Percentiles rank a stretch among this genome's conserved stretches.
Conservation (phyloP, 257 asterid species). For the Ocimum tenuiflorum region DNA sequence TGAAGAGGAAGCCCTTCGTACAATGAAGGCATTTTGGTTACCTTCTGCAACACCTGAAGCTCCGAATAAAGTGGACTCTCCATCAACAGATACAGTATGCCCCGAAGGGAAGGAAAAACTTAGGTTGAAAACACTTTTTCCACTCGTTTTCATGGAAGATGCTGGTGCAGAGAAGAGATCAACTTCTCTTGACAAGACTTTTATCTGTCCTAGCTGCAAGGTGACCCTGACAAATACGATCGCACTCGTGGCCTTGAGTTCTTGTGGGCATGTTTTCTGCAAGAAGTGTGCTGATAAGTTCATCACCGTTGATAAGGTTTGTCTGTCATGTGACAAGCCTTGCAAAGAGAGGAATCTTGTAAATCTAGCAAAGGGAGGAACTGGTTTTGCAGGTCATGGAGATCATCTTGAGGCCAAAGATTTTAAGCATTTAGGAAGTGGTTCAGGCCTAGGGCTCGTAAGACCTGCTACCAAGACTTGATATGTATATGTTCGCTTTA, state of each 20-base stretch:
- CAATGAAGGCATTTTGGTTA: constrained; percentile 97
- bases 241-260: constrained; percentile 62
- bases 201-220: constrained; percentile 88
- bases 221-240: constrained; percentile 69
- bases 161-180: constrained; percentile 40
- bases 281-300: constrained; percentile 84
- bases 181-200: constrained; percentile 56
- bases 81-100: constrained; percentile 60
- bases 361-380: constrained; percentile 79
- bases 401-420: constrained; percentile 90
- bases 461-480: constrained; percentile 86
- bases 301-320: constrained; percentile 74
- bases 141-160: constrained; percentile 57
- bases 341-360: constrained; percentile 74
- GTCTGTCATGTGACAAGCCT: constrained; percentile 69
- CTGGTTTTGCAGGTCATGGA: constrained; percentile 88
- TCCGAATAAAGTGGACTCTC: constrained; percentile 65
- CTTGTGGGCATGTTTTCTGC: constrained; percentile 95
- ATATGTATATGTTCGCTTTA: constrained; percentile 16
- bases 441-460: constrained; percentile 86
- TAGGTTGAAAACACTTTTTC: constrained; percentile 67
- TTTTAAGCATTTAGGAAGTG: constrained; percentile 90
- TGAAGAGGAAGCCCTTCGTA: constrained; percentile 92
- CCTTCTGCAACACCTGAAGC: constrained; percentile 98
- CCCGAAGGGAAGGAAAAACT: constrained; percentile 92